Conservation (phyloP, 345 rosid genomes). For the Syzygium aqueum region DNA sequence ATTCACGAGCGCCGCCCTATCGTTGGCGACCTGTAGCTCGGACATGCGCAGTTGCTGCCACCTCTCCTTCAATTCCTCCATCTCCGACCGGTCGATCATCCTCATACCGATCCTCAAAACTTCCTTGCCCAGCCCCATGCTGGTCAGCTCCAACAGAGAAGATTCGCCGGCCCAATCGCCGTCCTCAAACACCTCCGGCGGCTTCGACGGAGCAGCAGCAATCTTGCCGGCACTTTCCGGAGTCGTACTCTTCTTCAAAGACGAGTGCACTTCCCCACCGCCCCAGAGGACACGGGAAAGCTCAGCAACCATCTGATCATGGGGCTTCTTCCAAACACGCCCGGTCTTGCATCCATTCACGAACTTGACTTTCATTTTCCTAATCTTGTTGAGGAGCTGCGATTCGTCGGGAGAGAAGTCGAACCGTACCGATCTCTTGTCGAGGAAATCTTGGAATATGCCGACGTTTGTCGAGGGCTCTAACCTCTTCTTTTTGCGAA, state of each 20-base stretch:
- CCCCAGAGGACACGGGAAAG: not conserved
- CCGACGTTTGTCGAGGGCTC: not conserved
- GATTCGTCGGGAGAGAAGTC: not conserved
- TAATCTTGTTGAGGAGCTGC: not conserved
- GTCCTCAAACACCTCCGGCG: not conserved
- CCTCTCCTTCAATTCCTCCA: not conserved
- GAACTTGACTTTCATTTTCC: not conserved
- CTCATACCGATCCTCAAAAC: not conserved
- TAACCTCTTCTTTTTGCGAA: not conserved
- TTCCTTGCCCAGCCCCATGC: not conserved
- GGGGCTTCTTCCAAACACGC: not conserved
- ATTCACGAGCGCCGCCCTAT: not conserved
- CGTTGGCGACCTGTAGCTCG: not conserved
- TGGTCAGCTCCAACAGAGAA: not conserved
- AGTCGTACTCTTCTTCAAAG: not conserved
- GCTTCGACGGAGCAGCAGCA: not conserved
- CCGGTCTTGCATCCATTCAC: not conserved
- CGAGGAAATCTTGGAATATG: not conserved
- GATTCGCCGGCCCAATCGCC: not conserved
- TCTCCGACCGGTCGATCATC: not conserved
- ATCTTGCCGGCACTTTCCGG: not conserved
- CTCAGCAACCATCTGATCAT: not conserved
- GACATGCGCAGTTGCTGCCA: not conserved
- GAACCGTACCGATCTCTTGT: not conserved
- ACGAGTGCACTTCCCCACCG: not conserved